Conservation (phyloP, 495 filamentous ascomycete species). For the Trypethelium eluteriae region DNA sequence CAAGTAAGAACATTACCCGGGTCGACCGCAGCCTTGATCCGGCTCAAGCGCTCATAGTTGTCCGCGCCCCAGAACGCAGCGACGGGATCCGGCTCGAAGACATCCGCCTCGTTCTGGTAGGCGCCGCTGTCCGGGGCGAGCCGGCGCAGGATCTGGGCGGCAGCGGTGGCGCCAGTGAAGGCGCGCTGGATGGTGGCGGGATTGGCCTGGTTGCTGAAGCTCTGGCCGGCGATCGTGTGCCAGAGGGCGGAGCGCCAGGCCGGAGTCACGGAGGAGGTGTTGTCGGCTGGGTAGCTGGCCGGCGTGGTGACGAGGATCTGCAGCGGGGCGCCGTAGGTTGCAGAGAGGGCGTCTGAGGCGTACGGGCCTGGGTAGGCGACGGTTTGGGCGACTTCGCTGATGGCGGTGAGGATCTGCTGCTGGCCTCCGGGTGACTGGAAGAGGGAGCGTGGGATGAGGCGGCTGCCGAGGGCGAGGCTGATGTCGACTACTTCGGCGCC, state of each 20-base stretch:
- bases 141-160: constrained; percentile 11
- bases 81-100: constrained; percentile 15
- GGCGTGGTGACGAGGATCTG: constrained; percentile 20
- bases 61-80: constrained; percentile 16
- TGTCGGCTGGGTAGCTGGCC: constrained; percentile 15
- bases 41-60: constrained; percentile 16
- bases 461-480: constrained; percentile 16
- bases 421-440: constrained; percentile 8
- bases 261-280: constrained; percentile 19
- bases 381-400: constrained; percentile 11
- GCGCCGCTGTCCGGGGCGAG: constrained; percentile 18
- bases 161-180: constrained; percentile 11
- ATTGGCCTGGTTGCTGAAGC: constrained; percentile 15
- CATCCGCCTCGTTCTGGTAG: constrained; percentile 22
- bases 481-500: constrained; percentile 17
- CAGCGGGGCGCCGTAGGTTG: background rate
- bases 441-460: constrained; percentile 12
- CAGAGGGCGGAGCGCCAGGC: constrained; percentile 17
- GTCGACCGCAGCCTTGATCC: constrained; percentile 18
- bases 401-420: constrained; percentile 11
- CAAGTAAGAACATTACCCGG: constrained; percentile 20
- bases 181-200: background rate
- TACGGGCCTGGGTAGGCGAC: background rate
- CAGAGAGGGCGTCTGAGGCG: background rate
- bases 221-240: constrained; percentile 15